phyloP scores from a whole-genome alignment of 2,329 filamentous ascomycete genomes.

The Aureobasidium sp. region DNA sequence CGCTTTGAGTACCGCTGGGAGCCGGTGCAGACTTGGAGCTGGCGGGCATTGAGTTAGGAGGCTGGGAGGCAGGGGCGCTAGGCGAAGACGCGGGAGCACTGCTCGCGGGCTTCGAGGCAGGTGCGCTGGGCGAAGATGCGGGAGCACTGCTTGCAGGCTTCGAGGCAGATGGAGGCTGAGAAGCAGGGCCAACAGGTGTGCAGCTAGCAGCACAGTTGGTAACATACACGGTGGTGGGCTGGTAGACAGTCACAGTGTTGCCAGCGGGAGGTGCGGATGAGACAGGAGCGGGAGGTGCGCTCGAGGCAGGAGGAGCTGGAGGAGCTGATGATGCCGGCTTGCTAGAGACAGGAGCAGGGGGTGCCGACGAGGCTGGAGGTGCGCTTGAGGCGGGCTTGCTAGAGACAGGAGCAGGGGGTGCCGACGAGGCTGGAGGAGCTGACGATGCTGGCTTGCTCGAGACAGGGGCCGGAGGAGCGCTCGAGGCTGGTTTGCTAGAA shows the following conservation, averaged over 20 bases:
- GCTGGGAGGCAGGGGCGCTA: background rate
- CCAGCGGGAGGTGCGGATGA: background rate
- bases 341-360: background rate
- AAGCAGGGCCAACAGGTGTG: background rate
- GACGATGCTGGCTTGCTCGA: background rate
- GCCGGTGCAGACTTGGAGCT: background rate
- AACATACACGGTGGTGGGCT: conserved; percentile 32
- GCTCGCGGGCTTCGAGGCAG: background rate
- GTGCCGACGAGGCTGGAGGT: background rate
- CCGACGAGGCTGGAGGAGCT: conserved; percentile 3
- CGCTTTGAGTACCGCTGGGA: background rate
- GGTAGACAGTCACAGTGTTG: conserved; percentile 15
- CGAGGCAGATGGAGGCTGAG: conserved; percentile 32
- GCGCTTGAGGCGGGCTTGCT: background rate
- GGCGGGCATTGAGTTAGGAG: background rate
- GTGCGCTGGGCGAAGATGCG: background rate
- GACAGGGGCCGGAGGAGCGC: background rate
- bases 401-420: background rate
- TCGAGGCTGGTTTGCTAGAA: too few species aligned
- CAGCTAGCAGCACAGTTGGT: conserved; percentile 28
- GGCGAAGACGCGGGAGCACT: background rate
- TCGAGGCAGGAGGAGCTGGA: background rate
- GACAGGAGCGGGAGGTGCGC: background rate
- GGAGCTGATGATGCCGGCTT: background rate
- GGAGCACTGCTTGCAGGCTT: background rate